Evolutionary conservation across 805 yeast species (phyloP), one percentile per base, ranked within the genome.

Genomic region (Ogataea pignaliae): DNA sequence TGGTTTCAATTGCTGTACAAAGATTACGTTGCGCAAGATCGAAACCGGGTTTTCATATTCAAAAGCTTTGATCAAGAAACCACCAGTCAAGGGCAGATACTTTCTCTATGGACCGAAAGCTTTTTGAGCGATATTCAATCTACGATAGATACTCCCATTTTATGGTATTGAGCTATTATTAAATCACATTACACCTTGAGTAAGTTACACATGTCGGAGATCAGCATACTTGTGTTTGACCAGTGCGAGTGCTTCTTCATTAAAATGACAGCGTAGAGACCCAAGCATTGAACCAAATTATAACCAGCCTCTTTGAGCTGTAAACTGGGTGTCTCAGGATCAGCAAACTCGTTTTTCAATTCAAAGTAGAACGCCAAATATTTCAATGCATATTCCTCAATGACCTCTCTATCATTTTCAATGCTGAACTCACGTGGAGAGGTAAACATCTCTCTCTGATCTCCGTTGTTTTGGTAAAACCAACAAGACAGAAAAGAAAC

Each of bases 401-500:
- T 43, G 18, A 28, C 29, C 10, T 39, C 29, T 8, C 18, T 8
- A 14, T 42, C 29, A 3, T 12, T 15, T 3, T 14, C 33, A 15
- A 16, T 36, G 15, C 26, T 21, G 26, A 21, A 21, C 26, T 30
- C 39, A 7, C 10, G 11, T 8, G n/a, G 21, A 18, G 10, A 30
- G n/a, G 11, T 34, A 8, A 8, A 11, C 12, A 29, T 29, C 17
- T 15, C 16, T 16, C 14, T 11, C 13, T 12, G 10, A 6, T 12
- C 17, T 3, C 12, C 10, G 14, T 28, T 11, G 12, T 16, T 29
- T 3, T 35, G 36, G 32, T 38, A 43, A 31, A 35, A 43, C 46
- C 46, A 43, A 12, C 46, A 43, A 13, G 39, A 42, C 14, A 39
- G 29, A 11, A 38, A 37, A n/a, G 42, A 35, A 29, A 40, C 35